Base-by-base conservation (phyloP, 768 basidiomycete genomes). In the Terana coerulea region DNA sequence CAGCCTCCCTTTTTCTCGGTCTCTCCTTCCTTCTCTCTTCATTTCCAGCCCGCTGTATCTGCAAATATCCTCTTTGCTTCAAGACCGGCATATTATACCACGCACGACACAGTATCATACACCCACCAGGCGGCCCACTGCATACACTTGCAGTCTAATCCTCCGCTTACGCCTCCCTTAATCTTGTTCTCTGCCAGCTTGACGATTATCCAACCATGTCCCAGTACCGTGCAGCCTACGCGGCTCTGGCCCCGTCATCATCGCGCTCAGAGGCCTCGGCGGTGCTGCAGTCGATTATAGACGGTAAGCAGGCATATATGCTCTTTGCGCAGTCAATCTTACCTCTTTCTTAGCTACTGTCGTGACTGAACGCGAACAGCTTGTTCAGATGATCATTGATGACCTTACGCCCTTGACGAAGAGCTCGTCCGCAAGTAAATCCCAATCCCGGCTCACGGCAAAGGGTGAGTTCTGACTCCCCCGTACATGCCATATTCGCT, bases 381-480 rank as follows among this genome's bases (percentile, higher is more conserved):
- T 89, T 42, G 73, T 88, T 26, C 77, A 78, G 53, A 59, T 67
- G 9, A 70, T 91, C 28, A 64, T 91, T 17, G 71, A 76, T 46
- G 88, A 91, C 67, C 70, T 90, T 36, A 35, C 47, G 41, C 41
- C 33, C 30, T 39, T 65, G 22, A 51, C 60, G 47, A 62, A 58
- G 47, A 46, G 60, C 35, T 51, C 64, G 40, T 65, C 47, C 56
- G 71, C 72, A 45, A 71, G 72, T 21, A 75, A 74, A 61, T 64
- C 73, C 52, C 77, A 74, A 61, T 64, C 73, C 52, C 77, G 75
- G 49, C 69, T 90, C 47, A 67, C 77, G 9, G 58, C 72, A 25
- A 79, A 81, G 68, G 82, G 88, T 88, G 52, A 47, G 74, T 19
- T 29, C 5, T 21, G 57, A 41, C 42, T 33, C 39, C n/a, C n/a